Evolutionary conservation across 1,139 yeast species (phyloP).

Genomic region (Protomyces arabidopsidicola): DNA sequence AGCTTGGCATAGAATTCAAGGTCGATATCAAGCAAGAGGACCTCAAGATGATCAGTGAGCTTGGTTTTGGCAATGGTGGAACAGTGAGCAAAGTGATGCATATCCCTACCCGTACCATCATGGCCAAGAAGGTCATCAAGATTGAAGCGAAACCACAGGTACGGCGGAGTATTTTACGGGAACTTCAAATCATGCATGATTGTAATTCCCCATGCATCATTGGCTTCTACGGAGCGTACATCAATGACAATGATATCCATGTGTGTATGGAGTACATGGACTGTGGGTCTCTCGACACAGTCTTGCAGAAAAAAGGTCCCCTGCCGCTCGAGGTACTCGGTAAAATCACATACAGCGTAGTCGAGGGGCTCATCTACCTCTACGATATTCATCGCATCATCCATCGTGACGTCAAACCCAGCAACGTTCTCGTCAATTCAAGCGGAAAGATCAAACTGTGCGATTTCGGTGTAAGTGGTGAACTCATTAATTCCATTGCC

Average conservation of each 20-base stretch:
- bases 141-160: slow-evolving; percentile 77
- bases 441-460: slow-evolving; percentile 83
- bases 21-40: slow-evolving; percentile 60
- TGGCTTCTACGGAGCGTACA: slow-evolving; percentile 84
- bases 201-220: slow-evolving; percentile 77
- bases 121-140: slow-evolving; percentile 85
- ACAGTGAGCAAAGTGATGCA: slow-evolving; percentile 84
- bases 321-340: slow-evolving; percentile 64
- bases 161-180: slow-evolving; percentile 82
- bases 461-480: slow-evolving; percentile 96
- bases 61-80: slow-evolving; percentile 93
- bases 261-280: slow-evolving; percentile 99
- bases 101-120: slow-evolving; percentile 75
- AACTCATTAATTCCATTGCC: slow-evolving; percentile 90
- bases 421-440: slow-evolving; percentile 76
- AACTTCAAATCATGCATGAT: slow-evolving; percentile 82
- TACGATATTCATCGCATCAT: slow-evolving; percentile 85
- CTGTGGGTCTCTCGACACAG: slow-evolving; percentile 87
- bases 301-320: slow-evolving; percentile 55
- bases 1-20: slow-evolving; percentile 49
- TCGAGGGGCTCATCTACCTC: slow-evolving; percentile 68
- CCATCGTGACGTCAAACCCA: slow-evolving; percentile 96
- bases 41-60: slow-evolving; percentile 62
- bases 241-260: slow-evolving; percentile 69
- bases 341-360: slow-evolving; percentile 71